phyloP scores from a whole-genome alignment of 139 green algal species.

The Nannochloris sp. region DNA sequence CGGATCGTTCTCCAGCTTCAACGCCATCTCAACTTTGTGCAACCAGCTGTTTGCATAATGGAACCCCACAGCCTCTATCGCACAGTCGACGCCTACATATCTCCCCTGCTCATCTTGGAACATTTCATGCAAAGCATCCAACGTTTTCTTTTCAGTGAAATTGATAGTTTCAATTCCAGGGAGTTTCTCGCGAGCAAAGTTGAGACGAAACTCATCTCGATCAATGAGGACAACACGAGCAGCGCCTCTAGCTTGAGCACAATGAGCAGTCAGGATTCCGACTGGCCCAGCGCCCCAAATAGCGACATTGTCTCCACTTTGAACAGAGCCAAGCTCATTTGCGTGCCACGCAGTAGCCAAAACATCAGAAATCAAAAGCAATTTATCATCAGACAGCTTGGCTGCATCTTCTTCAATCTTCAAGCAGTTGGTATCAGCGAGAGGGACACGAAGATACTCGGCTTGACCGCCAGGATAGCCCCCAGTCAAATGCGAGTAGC shows the following conservation, averaged over 20 bases:
- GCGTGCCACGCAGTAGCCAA: conserved; percentile 64
- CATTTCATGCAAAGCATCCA: conserved; percentile 26
- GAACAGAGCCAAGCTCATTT: conserved; percentile 51
- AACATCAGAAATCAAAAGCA: conserved; percentile 66
- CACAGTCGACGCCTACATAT: conserved; percentile 42
- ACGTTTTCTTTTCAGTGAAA: conserved; percentile 34
- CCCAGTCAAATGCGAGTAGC: conserved; percentile 52
- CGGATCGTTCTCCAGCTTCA: conserved; percentile 61
- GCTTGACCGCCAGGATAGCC: conserved; percentile 65
- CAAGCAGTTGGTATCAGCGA: conserved; percentile 56
- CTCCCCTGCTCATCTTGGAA: background rate
- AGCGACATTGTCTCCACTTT: conserved; percentile 49
- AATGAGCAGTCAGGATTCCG: conserved; percentile 65
- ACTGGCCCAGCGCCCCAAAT: conserved; percentile 57
- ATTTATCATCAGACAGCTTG: conserved; percentile 28
- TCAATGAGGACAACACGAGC: conserved; percentile 58
- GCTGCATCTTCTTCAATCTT: conserved; percentile 41
- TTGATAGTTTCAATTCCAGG: conserved; percentile 41
- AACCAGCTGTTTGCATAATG: conserved; percentile 53
- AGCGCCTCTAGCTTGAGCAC: conserved; percentile 38
- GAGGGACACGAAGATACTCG: conserved; percentile 56
- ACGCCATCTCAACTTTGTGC: conserved; percentile 43
- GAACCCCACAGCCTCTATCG: conserved; percentile 64
- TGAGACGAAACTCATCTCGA: conserved; percentile 42
- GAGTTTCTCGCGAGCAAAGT: conserved; percentile 27